Conservation (phyloP, 2,329 filamentous ascomycete genomes). For the Colletotrichum trifolii region DNA sequence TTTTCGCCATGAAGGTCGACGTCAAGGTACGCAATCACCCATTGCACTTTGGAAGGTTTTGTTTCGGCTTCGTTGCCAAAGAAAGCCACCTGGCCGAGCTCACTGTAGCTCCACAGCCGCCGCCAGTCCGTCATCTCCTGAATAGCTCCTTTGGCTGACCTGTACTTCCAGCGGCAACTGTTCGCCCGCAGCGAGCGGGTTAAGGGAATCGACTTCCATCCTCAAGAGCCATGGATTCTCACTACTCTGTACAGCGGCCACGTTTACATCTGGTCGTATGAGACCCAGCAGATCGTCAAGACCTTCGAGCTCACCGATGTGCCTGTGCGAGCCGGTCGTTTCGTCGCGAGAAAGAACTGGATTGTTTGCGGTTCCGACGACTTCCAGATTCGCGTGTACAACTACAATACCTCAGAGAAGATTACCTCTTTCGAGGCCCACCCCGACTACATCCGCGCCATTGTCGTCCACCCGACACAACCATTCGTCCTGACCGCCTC, state of each 20-base stretch:
- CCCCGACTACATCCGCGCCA: constrained; percentile 97
- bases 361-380: constrained; percentile 95
- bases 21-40: constrained; percentile 31
- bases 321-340: constrained; percentile 94
- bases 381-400: constrained; percentile 84
- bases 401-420: constrained; percentile 99
- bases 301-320: constrained; percentile 99
- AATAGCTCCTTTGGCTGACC: constrained; percentile 26
- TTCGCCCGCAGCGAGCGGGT: constrained; percentile 91
- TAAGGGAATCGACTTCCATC: constrained; percentile 97
- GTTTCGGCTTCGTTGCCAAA: neutral
- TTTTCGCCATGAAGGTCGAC: constrained; percentile 37
- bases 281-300: constrained; percentile 96
- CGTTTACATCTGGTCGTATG: constrained; percentile 99
- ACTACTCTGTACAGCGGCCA: constrained; percentile 95
- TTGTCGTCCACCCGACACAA: constrained; percentile 93
- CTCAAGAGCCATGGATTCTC: constrained; percentile 94
- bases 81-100: constrained; percentile 3
- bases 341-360: constrained; percentile 99
- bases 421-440: constrained; percentile 97
- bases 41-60: neutral
- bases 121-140: constrained; percentile 19
- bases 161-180: constrained; percentile 53
- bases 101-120: constrained; percentile 10
- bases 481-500: constrained; percentile 96